Conservation (phyloP, 2,329 filamentous ascomycete species). For the Nemania sp. region DNA sequence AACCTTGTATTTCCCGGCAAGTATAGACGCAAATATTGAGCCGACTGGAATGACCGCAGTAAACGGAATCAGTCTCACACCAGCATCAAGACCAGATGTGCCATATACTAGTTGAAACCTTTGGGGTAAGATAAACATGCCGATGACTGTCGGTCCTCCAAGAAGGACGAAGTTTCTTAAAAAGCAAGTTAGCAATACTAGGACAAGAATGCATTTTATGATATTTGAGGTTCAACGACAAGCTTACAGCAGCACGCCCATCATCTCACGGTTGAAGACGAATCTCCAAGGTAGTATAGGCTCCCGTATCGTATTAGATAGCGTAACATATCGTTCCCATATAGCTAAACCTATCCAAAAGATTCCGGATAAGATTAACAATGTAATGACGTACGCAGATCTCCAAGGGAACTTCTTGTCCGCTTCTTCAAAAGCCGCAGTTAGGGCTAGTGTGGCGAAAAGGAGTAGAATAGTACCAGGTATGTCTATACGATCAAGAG, state of each 20-base stretch:
- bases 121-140: conserved; percentile 39
- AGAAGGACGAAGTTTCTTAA: conserved; percentile 37
- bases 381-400: conserved; percentile 43
- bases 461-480: conserved; percentile 39
- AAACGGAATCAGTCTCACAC: conserved; percentile 41
- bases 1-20: conserved; percentile 27
- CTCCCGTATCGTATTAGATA: conserved; percentile 28
- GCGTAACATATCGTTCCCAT: conserved; percentile 42
- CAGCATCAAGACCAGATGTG: conserved; percentile 37
- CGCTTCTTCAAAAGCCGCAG: conserved; percentile 42
- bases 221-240: not conserved
- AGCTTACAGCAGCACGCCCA: conserved; percentile 40
- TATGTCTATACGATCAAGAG: conserved; percentile 35
- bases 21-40: conserved; percentile 25
- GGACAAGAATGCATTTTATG: too few relatives aligned
- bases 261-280: conserved; percentile 38
- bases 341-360: conserved; percentile 35
- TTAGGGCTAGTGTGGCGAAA: conserved; percentile 35
- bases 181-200: conserved; percentile 10
- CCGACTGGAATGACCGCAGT: conserved; percentile 31
- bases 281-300: conserved; percentile 44
- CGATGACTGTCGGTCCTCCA: conserved; percentile 30
- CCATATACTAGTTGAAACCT: conserved; percentile 42
- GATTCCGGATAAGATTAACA: conserved; percentile 36
- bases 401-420: conserved; percentile 40